phyloP scores from a whole-genome alignment of 257 asterid genomes.

The Fraxinus americana region DNA sequence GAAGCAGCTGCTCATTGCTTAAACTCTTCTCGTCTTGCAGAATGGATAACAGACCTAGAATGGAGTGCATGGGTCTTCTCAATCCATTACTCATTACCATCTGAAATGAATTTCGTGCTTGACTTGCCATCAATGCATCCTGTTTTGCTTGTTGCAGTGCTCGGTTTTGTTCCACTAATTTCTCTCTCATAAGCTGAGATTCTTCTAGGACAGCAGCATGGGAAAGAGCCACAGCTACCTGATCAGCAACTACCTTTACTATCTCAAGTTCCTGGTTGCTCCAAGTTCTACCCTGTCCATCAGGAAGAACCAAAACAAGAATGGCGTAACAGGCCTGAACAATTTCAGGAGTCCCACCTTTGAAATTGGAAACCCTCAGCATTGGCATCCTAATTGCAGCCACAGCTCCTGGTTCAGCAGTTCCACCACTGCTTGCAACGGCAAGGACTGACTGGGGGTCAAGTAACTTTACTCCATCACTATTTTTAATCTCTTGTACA shows the following conservation, averaged over 20 bases:
- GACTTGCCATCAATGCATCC: constrained; percentile 84
- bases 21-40: constrained; percentile 64
- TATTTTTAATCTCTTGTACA: constrained; percentile 64
- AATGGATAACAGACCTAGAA: constrained; percentile 70
- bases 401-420: constrained; percentile 62
- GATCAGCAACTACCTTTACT: constrained; percentile 87
- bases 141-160: constrained; percentile 76
- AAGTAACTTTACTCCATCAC: constrained; percentile 66
- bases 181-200: constrained; percentile 76
- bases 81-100: constrained; percentile 81
- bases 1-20: constrained; percentile 61
- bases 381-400: constrained; percentile 97
- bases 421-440: constrained; percentile 62
- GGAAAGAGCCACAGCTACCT: constrained; percentile 94
- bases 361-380: constrained; percentile 79
- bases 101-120: constrained; percentile 79
- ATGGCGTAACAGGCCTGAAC: constrained; percentile 86
- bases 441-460: constrained; percentile 67
- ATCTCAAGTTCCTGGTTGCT: constrained; percentile 74
- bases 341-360: constrained; percentile 87
- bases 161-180: constrained; percentile 72
- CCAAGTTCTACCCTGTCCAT: constrained; percentile 68
- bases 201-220: constrained; percentile 96
- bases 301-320: constrained; percentile 84
- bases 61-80: constrained; percentile 92